Conservation (phyloP, 768 basidiomycete genomes). For the Cystofilobasidium bisporidii region DNA sequence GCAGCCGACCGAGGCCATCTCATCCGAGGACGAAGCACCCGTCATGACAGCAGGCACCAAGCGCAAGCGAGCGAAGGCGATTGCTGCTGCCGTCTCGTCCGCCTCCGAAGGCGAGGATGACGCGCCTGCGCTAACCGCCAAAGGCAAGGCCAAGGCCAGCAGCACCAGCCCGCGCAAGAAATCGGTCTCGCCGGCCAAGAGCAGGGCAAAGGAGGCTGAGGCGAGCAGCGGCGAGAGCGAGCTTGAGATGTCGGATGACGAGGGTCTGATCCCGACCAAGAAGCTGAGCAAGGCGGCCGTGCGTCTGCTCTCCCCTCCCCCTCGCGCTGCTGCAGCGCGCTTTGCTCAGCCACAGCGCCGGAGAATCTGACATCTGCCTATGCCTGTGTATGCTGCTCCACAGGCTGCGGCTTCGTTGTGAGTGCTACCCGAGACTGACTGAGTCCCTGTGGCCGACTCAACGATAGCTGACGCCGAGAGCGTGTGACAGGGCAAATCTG, state of each 20-base stretch:
- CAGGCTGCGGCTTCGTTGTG: too few relatives aligned
- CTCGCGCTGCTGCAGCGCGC: too few relatives aligned
- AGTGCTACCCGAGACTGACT: too few relatives aligned
- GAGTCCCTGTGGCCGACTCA: too few relatives aligned
- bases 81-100: not conserved
- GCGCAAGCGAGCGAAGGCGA: not conserved
- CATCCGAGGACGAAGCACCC: not conserved
- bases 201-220: not conserved
- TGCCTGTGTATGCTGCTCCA: too few relatives aligned
- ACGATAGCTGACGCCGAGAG: not conserved
- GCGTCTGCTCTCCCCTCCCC: too few relatives aligned
- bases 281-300: too few relatives aligned
- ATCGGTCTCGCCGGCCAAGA: not conserved
- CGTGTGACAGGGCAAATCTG: not conserved
- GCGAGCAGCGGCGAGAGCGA: constrained; percentile 3
- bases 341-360: too few relatives aligned
- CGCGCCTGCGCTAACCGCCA: not conserved
- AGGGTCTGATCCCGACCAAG: too few relatives aligned
- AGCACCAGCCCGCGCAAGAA: not conserved
- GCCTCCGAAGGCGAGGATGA: not conserved
- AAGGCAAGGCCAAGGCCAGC: not conserved
- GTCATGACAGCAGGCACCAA: not conserved
- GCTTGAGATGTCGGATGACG: not conserved
- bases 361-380: too few relatives aligned
- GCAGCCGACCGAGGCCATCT: not conserved